Conservation (phyloP, 306 rosid genomes). For the Carpinus viminea region DNA sequence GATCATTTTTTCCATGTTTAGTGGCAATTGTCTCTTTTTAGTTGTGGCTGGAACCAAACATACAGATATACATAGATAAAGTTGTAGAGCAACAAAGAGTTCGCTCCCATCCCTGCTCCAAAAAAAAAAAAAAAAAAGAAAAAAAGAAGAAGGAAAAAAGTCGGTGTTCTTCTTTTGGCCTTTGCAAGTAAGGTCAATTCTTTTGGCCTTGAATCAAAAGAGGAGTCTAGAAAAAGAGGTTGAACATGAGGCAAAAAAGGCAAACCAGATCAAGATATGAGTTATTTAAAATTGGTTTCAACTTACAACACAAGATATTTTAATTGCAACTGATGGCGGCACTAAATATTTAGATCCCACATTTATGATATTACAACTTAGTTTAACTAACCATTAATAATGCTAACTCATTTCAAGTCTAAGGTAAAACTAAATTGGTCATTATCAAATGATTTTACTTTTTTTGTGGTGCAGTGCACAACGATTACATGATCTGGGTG, state of each 20-base stretch:
- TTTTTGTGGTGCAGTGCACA: conserved; percentile 61
- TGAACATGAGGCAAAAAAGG: background rate
- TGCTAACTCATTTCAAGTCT: background rate
- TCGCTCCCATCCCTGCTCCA: background rate
- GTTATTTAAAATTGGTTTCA: background rate
- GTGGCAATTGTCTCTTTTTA: conserved; percentile 19
- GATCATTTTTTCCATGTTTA: conserved; percentile 35
- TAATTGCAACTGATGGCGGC: background rate
- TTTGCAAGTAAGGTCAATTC: background rate
- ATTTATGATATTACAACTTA: background rate
- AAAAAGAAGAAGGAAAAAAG: too few species aligned
- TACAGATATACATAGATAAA: background rate
- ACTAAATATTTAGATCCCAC: background rate
- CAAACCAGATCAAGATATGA: background rate
- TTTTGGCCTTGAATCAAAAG: background rate
- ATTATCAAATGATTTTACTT: background rate
- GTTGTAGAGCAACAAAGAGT: background rate
- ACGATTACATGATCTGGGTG: conserved; percentile 71
- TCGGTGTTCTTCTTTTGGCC: background rate
- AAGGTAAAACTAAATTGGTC: conserved; percentile 11
- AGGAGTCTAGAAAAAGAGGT: background rate
- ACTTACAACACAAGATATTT: background rate
- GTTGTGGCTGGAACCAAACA: conserved; percentile 14
- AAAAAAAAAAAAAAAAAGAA: background rate
- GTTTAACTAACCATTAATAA: background rate